Evolutionary conservation across 2,329 filamentous ascomycete genomes (phyloP), one percentile per base, ranked within the genome.

Genomic region (Ceratocystis lukuohia): DNA sequence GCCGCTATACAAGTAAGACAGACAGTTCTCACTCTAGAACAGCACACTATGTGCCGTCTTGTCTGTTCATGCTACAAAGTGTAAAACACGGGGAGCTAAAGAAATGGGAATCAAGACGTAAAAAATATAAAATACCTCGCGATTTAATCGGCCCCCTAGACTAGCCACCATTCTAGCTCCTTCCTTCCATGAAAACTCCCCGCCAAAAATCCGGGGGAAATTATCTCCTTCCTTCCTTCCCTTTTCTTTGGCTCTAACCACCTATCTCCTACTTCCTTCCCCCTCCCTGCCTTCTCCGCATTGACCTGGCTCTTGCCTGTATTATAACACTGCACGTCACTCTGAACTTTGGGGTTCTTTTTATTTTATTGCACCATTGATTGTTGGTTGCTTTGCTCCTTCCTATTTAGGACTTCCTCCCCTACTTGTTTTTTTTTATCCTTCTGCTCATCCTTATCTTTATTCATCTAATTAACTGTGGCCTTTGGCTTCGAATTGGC

Each of bases 121-220:
- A 4, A 53, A 12, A 12, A n/a, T 28, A 20, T 25, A 50, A 22
- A 57, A 57, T 33, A 57, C 12, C 56, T 7, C 30, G 22, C 17
- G 1, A 57, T n/a, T 37, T 37, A 33, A 20, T 37, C 8, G n/a
- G 7, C 33, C 25, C 25, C 53, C 53, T 17, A 30, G 15, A 37
- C 33, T 37, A 37, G 33, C 10, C 7, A 15, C 37, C 10, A 41
- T 12, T 37, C 30, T 59, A 20, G 56, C 33, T 33, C 30, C 28
- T 59, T 59, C 56, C 56, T 59, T 45, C 12, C 61, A 62, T 12
- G 30, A 59, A 33, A 37, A 37, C 5, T 17, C 56, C 25, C 56
- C 56, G 15, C 56, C 56, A 56, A 57, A 57, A 44, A 62, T 28
- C 41, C 41, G 61, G 59, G 61, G 20, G 44, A 62, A 46, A 62